Percentiles rank a stretch among this genome's conserved stretches.
phyloP scores from a whole-genome alignment of 2,329 filamentous ascomycete genomes.

The Aspergillus neoniger region DNA sequence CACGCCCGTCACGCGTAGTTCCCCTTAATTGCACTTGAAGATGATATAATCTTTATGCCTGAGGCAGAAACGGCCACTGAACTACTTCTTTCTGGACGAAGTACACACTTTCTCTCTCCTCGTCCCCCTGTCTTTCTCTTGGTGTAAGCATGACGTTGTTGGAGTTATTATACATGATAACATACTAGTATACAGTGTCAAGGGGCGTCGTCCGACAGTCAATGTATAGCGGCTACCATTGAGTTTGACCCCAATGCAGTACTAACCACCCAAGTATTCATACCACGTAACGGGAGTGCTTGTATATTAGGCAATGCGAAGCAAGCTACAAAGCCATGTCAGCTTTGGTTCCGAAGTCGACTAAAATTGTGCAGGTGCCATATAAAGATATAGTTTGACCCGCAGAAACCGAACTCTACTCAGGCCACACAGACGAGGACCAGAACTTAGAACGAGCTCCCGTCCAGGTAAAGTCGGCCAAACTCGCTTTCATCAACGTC shows the following conservation, averaged over 20 bases:
- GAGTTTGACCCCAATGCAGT: neutral
- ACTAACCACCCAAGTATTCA: slow-evolving; percentile 1
- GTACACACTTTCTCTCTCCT: neutral
- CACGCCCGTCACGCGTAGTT: slow-evolving; percentile 21
- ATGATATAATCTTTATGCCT: slow-evolving; percentile 1
- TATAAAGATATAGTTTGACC: neutral
- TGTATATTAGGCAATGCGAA: slow-evolving; percentile 14
- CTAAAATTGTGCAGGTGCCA: neutral
- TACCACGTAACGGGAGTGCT: slow-evolving; percentile 10
- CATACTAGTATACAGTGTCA: neutral
- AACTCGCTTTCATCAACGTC: slow-evolving; percentile 38
- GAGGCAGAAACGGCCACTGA: neutral
- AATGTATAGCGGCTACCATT: neutral
- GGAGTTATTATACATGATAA: neutral
- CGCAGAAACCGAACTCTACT: neutral
- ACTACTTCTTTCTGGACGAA: neutral
- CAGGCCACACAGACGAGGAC: neutral
- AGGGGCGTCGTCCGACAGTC: neutral
- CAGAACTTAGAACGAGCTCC: slow-evolving; percentile 25
- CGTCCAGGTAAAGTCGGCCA: slow-evolving; percentile 35
- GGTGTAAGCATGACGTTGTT: neutral
- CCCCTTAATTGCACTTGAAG: neutral
- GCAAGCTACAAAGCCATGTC: neutral
- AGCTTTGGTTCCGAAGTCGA: neutral
- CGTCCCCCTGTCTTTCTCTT: neutral